Evolutionary conservation across 139 green algal genomes (phyloP).

Genomic region (Chlorella sorokiniana): DNA sequence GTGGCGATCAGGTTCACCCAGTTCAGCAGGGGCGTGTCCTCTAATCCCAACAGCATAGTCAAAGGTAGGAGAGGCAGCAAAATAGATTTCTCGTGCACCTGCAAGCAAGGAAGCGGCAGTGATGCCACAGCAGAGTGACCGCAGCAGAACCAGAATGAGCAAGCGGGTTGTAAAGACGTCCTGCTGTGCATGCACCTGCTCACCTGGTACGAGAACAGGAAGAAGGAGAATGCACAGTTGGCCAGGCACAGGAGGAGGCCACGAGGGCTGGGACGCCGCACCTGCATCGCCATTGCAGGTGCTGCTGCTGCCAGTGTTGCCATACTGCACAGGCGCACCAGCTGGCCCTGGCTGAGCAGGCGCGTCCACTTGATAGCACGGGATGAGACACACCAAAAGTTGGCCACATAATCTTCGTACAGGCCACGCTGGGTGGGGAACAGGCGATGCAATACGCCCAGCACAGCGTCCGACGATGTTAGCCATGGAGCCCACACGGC

Average conservation of each 20-base stretch:
- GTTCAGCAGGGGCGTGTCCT: slow-evolving; percentile 57
- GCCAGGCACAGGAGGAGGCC: slow-evolving; percentile 84
- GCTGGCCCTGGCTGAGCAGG: slow-evolving; percentile 44
- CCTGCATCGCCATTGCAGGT: slow-evolving; percentile 76
- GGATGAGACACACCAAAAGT: slow-evolving; percentile 93
- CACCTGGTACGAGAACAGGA: slow-evolving; percentile 97
- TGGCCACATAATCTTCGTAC: slow-evolving; percentile 98
- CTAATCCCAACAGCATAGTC: slow-evolving; percentile 65
- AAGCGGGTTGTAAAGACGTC: too few relatives aligned
- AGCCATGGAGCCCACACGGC: slow-evolving; percentile 86
- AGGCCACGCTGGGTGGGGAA: slow-evolving; percentile 86
- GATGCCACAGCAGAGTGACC: background rate
- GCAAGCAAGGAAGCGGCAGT: slow-evolving; percentile 10
- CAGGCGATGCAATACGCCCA: slow-evolving; percentile 66
- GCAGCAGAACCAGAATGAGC: too few relatives aligned
- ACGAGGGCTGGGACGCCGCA: slow-evolving; percentile 49
- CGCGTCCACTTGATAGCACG: slow-evolving; percentile 89
- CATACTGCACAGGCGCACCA: slow-evolving; percentile 60
- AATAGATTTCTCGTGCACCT: slow-evolving; percentile 99
- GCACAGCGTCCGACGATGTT: background rate
- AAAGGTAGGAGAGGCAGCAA: slow-evolving; percentile 90
- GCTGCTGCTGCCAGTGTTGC: slow-evolving; percentile 67
- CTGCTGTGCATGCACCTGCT: too few relatives aligned
- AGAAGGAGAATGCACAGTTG: slow-evolving; percentile 89
- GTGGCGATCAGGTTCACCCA: slow-evolving; percentile 63